Base-by-base conservation (phyloP, 2,329 filamentous ascomycete genomes). In the Clonostachys solani region DNA sequence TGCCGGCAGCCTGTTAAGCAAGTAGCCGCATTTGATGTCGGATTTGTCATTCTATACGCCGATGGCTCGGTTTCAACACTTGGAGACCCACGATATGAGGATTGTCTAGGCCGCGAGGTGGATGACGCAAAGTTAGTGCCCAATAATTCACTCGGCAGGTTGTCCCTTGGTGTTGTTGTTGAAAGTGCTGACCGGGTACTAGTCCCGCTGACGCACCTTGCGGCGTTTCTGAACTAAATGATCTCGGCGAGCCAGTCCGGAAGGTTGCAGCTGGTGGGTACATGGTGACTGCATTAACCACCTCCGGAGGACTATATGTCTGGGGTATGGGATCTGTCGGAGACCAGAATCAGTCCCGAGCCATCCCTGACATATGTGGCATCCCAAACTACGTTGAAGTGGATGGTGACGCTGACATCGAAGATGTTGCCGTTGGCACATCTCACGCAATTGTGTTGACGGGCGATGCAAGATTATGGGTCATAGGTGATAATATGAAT, bases 191-290 rank as follows among this genome's bases (percentile, higher is more conserved):
- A 58, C 40, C 9, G 12, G 33, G 12, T 18, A 18, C 19, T 43
- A 75, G 71, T 42, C 70, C 77, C 36, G 74, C 80, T 15, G 57
- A 67, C 2, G 55, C 54, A 5, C 80, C 35, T 16, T 33, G 34
- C 5, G 49, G 65, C 0, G 68, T 86, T 5, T 55, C 69, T 18
- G 73, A 77, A 42, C 66, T 87, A 1, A 60, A 60, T 6, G 72
- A 76, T 47, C 65, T 86, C 65, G 48, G 74, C 63, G 17, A 79
- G 66, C 42, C 71, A 12, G 72, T 87, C 43, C 65, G 56, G 33
- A 80, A 77, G 54, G 64, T 87, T 23, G 71, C 68, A 5, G 75
- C 75, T 4, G 75, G 75, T 3, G 82, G 83, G 1, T 84, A 83
- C 56, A 63, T 75, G 4, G 63, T 77, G 3, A 80, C 77, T 4